Evolutionary conservation across 371 early-diverging fungal genomes (phyloP), one percentile per base, ranked within the genome.

Genomic region (Mucor velutinosus): DNA sequence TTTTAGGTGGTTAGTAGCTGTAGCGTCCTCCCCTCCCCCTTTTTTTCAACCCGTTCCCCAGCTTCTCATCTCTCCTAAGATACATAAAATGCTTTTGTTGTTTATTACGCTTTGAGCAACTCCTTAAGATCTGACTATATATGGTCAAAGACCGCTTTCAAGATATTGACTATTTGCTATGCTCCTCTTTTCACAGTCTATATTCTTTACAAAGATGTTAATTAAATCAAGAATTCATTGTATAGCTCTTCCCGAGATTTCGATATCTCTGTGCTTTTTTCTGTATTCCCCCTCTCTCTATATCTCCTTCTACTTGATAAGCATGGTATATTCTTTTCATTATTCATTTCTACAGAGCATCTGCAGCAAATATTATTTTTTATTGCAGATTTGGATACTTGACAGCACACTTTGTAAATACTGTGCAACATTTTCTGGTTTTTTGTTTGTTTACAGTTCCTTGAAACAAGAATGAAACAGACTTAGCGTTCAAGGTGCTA

Each of bases 131-230:
- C 45, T 37, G 25, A 25, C 51, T 53, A 53, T 53, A 63, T 32
- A 63, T 53, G 63, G 63, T 63, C 63, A 63, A 63, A 63, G 25
- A 37, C 63, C 63, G 63, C 23, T 37, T 51, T 25, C 21, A 25
- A 25, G 2, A 23, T 51, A 21, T 23, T 25, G 21, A 37, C 60
- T 27, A 15, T 39, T 25, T 1, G 1, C 58, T 58, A 21, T 35
- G 19, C 39, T 17, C 43, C 43, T 25, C 32, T 32, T n/a, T 29
- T 25, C 35, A 5, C 6, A 19, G 19, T 3, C 17, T 39, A 23
- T 15, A 19, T 60, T 43, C 27, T 25, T 11, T 7, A 19, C 15
- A 39, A 30, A 30, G 19, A 56, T 56, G 57, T 56, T 30, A 56
- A 56, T 56, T 56, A 49, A 23, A 19, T 49, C 23, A 5, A 49